Base-by-base conservation (phyloP, 352 stramenopile species). In the Globisporangium solare region DNA sequence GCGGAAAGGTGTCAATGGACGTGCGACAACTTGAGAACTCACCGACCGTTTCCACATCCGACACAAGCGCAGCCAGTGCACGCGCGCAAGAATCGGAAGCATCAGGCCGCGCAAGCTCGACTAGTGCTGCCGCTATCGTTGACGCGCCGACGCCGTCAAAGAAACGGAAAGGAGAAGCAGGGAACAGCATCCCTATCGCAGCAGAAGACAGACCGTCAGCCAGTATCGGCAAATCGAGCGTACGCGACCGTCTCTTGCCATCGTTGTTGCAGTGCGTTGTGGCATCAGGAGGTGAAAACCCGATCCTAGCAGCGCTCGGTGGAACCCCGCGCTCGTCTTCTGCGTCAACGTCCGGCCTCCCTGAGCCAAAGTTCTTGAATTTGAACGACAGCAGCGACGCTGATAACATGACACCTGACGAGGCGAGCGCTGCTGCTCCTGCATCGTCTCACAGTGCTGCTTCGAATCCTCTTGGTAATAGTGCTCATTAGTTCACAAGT, bases 291-390 rank as follows among this genome's bases (percentile, higher is more conserved):
- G 56, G 42, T 5, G 73, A 91, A 45, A 91, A 91, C 56, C 81
- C 78, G 47, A 71, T 89, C 40, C 65, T 91, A 12, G 67, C 66
- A 5, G 81, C 78, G 13, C 48, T 91, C 17, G 81, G 81, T 32
- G 76, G 78, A 32, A 89, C 81, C 8, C 78, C 76, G 31, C 69
- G 74, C 11, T 64, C 65, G 32, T 67, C 64, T 11, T 51, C 70
- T 13, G 59, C 59, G 10, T 58, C 59, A 7, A 49, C 31, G 42
- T 32, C 49, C 37, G 47, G 60, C 35, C 49, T 72, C 62, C 43
- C 45, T 10, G 76, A 86, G 39, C 67, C 79, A 6, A 71, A 86
- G 50, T 65, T 71, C 18, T 56, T 86, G 24, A 61, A 77, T 53
- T 47, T 86, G 47, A 68, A 55, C 55, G 57, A 68, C 43, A 60